These are phyloP conservation scores for Colletotrichum orchidophilum DNA, from an alignment of 2,329 filamentous ascomycete genomes.

Conservation along the genomic window DNA sequence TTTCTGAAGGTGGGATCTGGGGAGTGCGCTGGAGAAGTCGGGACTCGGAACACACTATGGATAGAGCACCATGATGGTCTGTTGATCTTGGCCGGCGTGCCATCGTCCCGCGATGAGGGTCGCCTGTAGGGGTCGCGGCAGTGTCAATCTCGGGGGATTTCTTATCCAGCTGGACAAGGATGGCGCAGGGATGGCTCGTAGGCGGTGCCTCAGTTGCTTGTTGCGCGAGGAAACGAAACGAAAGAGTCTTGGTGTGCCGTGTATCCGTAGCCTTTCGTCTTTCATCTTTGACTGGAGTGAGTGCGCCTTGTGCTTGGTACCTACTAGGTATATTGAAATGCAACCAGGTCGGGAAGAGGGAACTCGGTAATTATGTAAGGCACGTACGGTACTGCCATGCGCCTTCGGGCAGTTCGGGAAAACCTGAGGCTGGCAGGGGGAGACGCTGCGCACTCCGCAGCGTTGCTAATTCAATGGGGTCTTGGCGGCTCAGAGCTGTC, in stretches of 20 bases:
- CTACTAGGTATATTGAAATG: background rate
- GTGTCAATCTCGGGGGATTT: conserved; percentile 7
- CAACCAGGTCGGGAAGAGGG: background rate
- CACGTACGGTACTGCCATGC: background rate
- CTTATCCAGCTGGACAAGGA: conserved; percentile 20
- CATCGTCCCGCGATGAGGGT: background rate
- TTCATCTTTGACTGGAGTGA: background rate
- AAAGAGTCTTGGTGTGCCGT: background rate
- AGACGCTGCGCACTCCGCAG: no score
- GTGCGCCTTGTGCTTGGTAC: background rate
- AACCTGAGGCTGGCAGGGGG: background rate
- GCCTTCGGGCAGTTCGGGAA: background rate
- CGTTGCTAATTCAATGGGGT: conserved; percentile 27
- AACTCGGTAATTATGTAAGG: background rate
- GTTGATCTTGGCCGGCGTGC: background rate
- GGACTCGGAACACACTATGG: background rate
- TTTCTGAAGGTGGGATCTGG: background rate
- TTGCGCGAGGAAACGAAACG: background rate
- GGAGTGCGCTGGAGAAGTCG: background rate
- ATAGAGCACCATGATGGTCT: background rate
- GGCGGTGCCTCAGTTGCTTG: background rate
- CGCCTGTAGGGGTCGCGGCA: background rate
- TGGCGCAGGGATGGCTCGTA: background rate
- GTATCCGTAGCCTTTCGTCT: background rate
- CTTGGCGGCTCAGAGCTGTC: conserved; percentile 20